Conservation (phyloP, 1,139 yeast genomes). For the Yamadazyma pseudoaaseri region DNA sequence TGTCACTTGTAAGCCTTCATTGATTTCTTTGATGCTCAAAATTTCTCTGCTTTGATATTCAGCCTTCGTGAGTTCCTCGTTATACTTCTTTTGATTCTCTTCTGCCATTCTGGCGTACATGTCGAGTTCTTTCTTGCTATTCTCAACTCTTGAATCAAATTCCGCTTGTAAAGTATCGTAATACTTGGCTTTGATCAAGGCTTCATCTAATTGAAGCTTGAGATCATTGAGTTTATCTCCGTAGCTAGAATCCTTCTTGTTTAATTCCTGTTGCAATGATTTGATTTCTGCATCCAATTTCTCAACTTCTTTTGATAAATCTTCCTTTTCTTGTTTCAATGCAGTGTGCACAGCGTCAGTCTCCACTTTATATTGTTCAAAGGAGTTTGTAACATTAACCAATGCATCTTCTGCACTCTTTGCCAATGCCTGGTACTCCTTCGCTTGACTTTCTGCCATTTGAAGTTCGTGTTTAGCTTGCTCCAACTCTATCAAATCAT, state of each 20-base stretch:
- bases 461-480: conserved; percentile 37
- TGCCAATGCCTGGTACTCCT: conserved; percentile 38
- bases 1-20: conserved; percentile 33
- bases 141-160: conserved; percentile 30
- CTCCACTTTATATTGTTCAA: conserved; percentile 33
- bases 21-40: conserved; percentile 42
- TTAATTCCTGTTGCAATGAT: conserved; percentile 17
- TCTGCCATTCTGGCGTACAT: conserved; percentile 50
- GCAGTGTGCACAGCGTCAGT: conserved; percentile 13
- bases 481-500: conserved; percentile 25
- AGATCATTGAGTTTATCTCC: conserved; percentile 21
- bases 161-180: conserved; percentile 35
- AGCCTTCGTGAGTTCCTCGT: conserved; percentile 56
- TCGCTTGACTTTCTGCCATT: conserved; percentile 38
- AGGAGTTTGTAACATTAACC: conserved; percentile 35
- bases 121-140: conserved; percentile 44
- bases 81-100: conserved; percentile 54
- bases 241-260: conserved; percentile 15
- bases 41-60: conserved; percentile 52
- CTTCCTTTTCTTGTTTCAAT: conserved; percentile 23
- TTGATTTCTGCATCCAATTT: conserved; percentile 17
- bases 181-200: conserved; percentile 28
- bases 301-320: conserved; percentile 20
- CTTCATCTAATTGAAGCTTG: conserved; percentile 23
- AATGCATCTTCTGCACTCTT: conserved; percentile 44